These are phyloP conservation scores for Clitopilus hobsonii DNA, from an alignment of 768 basidiomycete species.

Conservation along the genomic window DNA sequence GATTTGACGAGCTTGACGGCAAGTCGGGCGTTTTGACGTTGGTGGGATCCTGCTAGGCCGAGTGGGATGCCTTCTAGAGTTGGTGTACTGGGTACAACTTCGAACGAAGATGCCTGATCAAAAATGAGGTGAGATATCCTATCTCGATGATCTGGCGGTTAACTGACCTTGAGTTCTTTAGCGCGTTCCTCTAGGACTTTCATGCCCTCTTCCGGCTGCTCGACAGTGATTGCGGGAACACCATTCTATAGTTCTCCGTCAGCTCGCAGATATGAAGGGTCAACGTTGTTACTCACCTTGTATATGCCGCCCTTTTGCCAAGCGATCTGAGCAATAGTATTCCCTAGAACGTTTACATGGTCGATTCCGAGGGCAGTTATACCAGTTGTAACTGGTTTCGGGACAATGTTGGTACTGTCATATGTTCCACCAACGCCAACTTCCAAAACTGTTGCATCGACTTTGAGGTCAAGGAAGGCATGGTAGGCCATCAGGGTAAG, in stretches of 20 bases:
- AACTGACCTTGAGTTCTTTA: slow-evolving; percentile 55
- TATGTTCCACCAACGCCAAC: slow-evolving; percentile 93
- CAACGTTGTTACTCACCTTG: slow-evolving; percentile 50
- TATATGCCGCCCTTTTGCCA: slow-evolving; percentile 97
- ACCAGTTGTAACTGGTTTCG: slow-evolving; percentile 84
- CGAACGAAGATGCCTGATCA: slow-evolving; percentile 63
- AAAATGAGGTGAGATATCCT: not conserved
- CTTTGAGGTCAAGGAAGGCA: slow-evolving; percentile 74
- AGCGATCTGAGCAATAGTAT: slow-evolving; percentile 85
- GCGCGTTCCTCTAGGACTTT: slow-evolving; percentile 66
- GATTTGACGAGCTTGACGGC: slow-evolving; percentile 68
- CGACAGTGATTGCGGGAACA: slow-evolving; percentile 81
- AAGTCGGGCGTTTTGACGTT: slow-evolving; percentile 81
- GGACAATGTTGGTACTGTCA: slow-evolving; percentile 96
- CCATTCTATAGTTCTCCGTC: slow-evolving; percentile 42
- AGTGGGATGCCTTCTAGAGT: slow-evolving; percentile 53
- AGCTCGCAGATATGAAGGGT: slow-evolving; percentile 4
- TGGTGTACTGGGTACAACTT: slow-evolving; percentile 49
- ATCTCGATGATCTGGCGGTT: slow-evolving; percentile 2
- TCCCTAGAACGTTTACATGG: slow-evolving; percentile 83
- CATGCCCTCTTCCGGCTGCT: slow-evolving; percentile 68
- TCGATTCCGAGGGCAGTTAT: slow-evolving; percentile 90
- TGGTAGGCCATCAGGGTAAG: slow-evolving; percentile 92
- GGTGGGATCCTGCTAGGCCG: slow-evolving; percentile 83
- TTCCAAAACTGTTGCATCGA: slow-evolving; percentile 91